phyloP scores from a whole-genome alignment of 352 stramenopile genomes.

The Phytophthora capsici region DNA sequence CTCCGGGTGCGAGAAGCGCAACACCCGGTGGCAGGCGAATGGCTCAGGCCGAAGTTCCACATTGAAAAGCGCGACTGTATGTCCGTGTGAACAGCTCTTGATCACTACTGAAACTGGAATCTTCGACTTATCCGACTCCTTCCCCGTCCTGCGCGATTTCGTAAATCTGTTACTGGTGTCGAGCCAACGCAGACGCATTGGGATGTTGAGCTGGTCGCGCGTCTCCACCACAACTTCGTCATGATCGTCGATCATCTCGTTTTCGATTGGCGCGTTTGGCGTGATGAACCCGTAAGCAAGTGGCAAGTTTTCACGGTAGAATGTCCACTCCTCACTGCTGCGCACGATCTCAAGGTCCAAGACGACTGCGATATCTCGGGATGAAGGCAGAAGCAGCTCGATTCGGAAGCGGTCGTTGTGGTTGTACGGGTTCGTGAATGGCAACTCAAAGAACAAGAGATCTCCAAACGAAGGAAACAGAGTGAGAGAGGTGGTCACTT shows the following conservation, averaged over 20 bases:
- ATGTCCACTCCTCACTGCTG: slow-evolving; percentile 81
- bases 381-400: slow-evolving; percentile 63
- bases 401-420: slow-evolving; percentile 92
- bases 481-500: slow-evolving; percentile 85
- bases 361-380: slow-evolving; percentile 35
- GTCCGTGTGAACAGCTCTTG: slow-evolving; percentile 88
- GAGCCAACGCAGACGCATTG: slow-evolving; percentile 90
- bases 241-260: slow-evolving; percentile 93
- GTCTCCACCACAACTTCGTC: slow-evolving; percentile 89
- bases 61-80: slow-evolving; percentile 91
- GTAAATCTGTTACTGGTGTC: slow-evolving; percentile 24
- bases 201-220: slow-evolving; percentile 85
- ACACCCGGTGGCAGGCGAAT: slow-evolving; percentile 87
- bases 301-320: slow-evolving; percentile 74
- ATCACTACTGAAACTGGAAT: slow-evolving; percentile 76
- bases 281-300: slow-evolving; percentile 48
- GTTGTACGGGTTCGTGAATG: slow-evolving; percentile 91
- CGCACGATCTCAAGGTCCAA: slow-evolving; percentile 85
- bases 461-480: slow-evolving; percentile 84
- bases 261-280: slow-evolving; percentile 66
- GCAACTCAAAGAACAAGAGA: slow-evolving; percentile 91
- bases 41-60: slow-evolving; percentile 77
- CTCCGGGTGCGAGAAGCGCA: slow-evolving; percentile 68
- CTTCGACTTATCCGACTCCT: slow-evolving; percentile 1
- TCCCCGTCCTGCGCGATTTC: neutral